Percentiles rank a stretch among this genome's conserved stretches.
Evolutionary conservation across 2,329 filamentous ascomycete genomes (phyloP).

Genomic region (Exophiala dermatitidis): DNA sequence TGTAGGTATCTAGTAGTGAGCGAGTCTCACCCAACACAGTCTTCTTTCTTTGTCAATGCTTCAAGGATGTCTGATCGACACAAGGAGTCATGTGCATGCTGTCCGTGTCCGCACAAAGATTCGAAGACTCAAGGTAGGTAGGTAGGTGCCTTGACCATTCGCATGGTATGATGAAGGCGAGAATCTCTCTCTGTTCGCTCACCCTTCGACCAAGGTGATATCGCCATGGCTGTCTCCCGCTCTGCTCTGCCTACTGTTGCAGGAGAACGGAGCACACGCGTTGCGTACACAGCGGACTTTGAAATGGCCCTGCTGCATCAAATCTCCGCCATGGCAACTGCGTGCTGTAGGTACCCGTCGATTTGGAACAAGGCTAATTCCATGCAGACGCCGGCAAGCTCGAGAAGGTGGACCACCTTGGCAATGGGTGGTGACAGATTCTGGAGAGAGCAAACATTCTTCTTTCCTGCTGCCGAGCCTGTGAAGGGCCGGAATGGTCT

Average conservation of each 20-base stretch:
- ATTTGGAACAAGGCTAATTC: conserved; percentile 15
- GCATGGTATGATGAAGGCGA: no score
- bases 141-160: no score
- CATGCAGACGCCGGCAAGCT: neutral
- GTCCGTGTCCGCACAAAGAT: neutral
- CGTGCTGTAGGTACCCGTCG: conserved; percentile 17
- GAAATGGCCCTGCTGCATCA: conserved; percentile 7
- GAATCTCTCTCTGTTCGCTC: no score
- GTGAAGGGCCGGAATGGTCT: neutral
- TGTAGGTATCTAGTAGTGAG: no score
- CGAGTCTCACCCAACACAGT: neutral
- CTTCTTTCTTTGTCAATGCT: neutral
- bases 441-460: neutral
- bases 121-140: no score
- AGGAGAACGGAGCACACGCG: neutral
- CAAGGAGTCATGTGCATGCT: neutral
- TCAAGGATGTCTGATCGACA: neutral
- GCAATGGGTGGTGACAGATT: neutral
- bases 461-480: neutral
- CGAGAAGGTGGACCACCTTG: neutral
- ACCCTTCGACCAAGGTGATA: no score
- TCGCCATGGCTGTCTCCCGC: neutral
- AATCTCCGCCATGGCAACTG: conserved; percentile 10
- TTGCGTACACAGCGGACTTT: neutral
- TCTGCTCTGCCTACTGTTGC: neutral